phyloP scores from a whole-genome alignment of 23 red algal genomes.

The Gracilariopsis chorda region DNA sequence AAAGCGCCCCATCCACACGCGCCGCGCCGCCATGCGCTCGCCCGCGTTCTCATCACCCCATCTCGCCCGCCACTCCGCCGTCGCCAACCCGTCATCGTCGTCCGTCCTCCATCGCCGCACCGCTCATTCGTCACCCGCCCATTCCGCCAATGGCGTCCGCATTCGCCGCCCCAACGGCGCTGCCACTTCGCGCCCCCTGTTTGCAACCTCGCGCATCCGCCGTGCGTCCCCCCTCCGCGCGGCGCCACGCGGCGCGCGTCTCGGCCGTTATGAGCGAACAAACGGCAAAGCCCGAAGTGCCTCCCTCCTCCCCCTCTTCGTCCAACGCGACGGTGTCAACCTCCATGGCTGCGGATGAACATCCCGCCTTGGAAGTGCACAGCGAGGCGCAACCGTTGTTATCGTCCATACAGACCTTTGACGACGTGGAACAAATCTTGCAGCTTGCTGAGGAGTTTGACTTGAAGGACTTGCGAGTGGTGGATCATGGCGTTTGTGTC shows the following conservation, averaged over 20 bases:
- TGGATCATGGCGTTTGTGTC: conserved; percentile 40
- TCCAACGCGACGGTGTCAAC: background rate
- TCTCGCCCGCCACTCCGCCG: no score
- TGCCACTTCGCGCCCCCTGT: no score
- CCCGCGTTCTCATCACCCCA: no score
- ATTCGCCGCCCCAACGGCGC: background rate
- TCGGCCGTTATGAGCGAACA: conserved; percentile 8
- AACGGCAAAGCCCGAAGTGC: background rate
- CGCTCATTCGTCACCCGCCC: background rate
- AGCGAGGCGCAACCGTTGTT: background rate
- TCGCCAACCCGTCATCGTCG: background rate
- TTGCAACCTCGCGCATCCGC: background rate
- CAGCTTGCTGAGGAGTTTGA: conserved; percentile 43
- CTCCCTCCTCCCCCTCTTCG: background rate
- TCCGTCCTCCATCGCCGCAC: background rate
- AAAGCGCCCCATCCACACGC: no score
- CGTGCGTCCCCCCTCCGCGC: background rate
- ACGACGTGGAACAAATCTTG: conserved; percentile 60
- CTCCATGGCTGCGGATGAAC: background rate
- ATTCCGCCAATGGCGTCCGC: background rate
- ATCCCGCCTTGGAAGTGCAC: background rate
- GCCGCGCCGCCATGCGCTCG: no score
- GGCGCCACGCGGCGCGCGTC: no score
- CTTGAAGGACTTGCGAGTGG: conserved; percentile 50
- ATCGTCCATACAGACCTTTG: conserved; percentile 37